Percentiles rank a stretch among this genome's conserved stretches.
Conservation (phyloP, 176 grass and related monocot species). For the Zoysia pacifica region DNA sequence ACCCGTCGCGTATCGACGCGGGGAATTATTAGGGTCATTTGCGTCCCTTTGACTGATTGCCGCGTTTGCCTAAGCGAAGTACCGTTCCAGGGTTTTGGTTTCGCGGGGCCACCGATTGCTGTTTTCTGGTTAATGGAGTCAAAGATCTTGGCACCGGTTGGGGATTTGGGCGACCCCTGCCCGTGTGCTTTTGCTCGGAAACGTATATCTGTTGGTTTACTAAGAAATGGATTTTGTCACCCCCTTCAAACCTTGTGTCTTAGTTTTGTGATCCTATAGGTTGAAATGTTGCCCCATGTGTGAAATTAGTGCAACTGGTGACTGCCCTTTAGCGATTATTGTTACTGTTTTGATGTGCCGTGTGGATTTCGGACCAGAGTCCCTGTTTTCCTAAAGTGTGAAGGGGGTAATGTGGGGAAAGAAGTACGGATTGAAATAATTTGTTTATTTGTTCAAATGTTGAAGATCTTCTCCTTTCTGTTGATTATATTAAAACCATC, state of each 20-base stretch:
- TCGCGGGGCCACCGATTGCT: background rate
- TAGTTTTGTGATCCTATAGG: background rate
- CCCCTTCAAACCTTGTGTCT: background rate
- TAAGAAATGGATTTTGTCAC: background rate
- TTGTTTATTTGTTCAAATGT: background rate
- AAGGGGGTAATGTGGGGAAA: background rate
- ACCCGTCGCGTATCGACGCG: background rate
- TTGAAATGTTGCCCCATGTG: slow-evolving; percentile 1
- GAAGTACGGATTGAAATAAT: background rate
- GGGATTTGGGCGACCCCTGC: too few relatives aligned
- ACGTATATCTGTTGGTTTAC: too few relatives aligned
- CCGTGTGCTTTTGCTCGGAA: background rate
- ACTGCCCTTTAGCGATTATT: background rate
- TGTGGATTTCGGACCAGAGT: background rate
- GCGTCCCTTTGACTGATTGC: background rate
- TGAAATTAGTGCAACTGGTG: background rate
- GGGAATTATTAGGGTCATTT: background rate
- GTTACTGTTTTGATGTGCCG: background rate
- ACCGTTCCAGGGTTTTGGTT: background rate
- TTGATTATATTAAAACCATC: background rate
- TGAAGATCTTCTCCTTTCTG: background rate
- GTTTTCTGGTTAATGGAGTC: too few relatives aligned
- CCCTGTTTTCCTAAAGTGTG: background rate
- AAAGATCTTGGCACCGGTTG: too few relatives aligned
- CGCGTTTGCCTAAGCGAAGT: background rate